phyloP scores from a whole-genome alignment of 2,329 filamentous ascomycete genomes.

The Rhinocladiella mackenziei region DNA sequence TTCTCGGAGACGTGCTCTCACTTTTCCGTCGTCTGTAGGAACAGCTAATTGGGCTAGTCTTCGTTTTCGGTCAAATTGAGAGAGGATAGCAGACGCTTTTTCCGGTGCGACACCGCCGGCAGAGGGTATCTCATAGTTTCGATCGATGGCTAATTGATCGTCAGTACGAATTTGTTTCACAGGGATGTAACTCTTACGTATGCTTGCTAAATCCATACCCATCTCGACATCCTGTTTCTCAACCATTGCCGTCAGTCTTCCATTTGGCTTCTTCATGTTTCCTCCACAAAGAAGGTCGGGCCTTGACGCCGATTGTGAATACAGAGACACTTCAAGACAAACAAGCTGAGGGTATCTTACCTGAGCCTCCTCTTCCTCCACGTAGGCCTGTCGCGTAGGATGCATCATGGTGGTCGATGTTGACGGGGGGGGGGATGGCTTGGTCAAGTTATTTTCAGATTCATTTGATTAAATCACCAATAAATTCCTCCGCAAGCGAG shows the following conservation, averaged over 20 bases:
- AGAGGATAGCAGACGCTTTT: slow-evolving; percentile 77
- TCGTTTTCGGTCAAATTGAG: slow-evolving; percentile 87
- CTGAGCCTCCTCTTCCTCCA: slow-evolving; percentile 77
- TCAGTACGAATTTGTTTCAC: slow-evolving; percentile 6
- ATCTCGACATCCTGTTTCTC: slow-evolving; percentile 49
- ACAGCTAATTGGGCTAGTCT: slow-evolving; percentile 84
- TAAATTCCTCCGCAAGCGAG: too few species aligned
- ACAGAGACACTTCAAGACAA: slow-evolving; percentile 9
- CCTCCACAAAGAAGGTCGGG: slow-evolving; percentile 7
- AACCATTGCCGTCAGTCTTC: slow-evolving; percentile 34
- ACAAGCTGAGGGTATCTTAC: slow-evolving; percentile 46
- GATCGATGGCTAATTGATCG: slow-evolving; percentile 58
- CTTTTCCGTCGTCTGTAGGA: slow-evolving; percentile 85
- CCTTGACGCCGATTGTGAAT: slow-evolving; percentile 28
- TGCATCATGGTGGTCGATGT: slow-evolving; percentile 57
- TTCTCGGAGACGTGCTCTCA: slow-evolving; percentile 74
- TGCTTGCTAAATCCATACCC: slow-evolving; percentile 59
- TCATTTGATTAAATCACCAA: too few species aligned
- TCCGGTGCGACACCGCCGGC: slow-evolving; percentile 65
- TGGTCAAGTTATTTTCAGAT: too few species aligned
- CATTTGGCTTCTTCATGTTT: slow-evolving; percentile 8
- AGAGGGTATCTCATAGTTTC: slow-evolving; percentile 75
- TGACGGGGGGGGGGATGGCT: neutral
- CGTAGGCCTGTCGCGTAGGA: slow-evolving; percentile 86
- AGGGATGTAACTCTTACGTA: slow-evolving; percentile 51